Evolutionary conservation across 1,139 yeast genomes (phyloP), one percentile per base, ranked within the genome.

Genomic region (Diutina mesorugosa): DNA sequence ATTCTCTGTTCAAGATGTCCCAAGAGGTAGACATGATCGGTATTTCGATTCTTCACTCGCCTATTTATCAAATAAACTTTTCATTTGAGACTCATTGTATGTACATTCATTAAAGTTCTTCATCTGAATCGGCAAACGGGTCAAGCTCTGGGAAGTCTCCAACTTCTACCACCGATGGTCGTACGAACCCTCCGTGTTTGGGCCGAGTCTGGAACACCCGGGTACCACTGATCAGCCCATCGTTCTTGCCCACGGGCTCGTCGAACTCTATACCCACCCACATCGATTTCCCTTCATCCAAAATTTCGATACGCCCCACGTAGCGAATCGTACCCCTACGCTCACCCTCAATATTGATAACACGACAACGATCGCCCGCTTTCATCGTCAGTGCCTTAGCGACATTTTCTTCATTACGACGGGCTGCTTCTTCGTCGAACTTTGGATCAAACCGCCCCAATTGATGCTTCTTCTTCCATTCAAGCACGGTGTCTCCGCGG

Each of bases 391-490:
- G 56, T 0, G 76, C 67, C 53, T 64, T 66, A 10, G 61, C 60
- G 6, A 62, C 61, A 58, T 73, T 72, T 48, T 65, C 58, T 38
- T 67, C 64, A 41, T 69, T 65, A 26, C 47, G 29, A 9, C 47
- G 55, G 8, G 14, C 28, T 56, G 65, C 63, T 38, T 70, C 68
- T 9, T 60, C 61, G n/a, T 68, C 67, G 56, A 66, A 79, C 9
- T 70, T 67, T 0, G 91, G 88, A 61, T 85, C 80, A 65, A 85
- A 90, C 56, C 93, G 72, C 0, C 97, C 97, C 30, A 89, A 70
- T 58, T 80, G 70, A 61, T 87, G 77, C 50, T 76, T 71, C 59
- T 77, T 76, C 68, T 90, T 90, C 96, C 96, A 91, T 56, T 77
- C 77, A 59, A 86, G 76, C 3, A 89, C 95, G 0, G 93, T 77